These are phyloP conservation scores for Rhizopogon roseolus DNA, from an alignment of 768 basidiomycete genomes.

Conservation along the genomic window DNA sequence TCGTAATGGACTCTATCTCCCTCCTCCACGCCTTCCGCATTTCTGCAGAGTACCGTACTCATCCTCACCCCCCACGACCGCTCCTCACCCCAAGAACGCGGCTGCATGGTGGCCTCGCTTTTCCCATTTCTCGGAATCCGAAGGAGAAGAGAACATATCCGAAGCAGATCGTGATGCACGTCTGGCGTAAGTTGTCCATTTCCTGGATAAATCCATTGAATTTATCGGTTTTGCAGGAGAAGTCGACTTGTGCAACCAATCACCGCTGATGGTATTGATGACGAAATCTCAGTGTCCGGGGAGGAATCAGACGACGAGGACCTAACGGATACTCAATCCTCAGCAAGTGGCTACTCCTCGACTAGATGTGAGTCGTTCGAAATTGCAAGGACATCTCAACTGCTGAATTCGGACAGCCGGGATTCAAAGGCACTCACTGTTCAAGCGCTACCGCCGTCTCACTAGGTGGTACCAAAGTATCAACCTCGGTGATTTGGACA, in stretches of 20 bases:
- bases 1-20: constrained; percentile 47
- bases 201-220: neutral
- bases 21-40: constrained; percentile 30
- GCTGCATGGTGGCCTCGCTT: constrained; percentile 14
- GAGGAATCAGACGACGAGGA: constrained; percentile 81
- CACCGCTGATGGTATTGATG: constrained; percentile 27
- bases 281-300: constrained; percentile 50
- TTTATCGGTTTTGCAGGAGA: constrained; percentile 30
- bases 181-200: constrained; percentile 48
- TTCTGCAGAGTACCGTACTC: constrained; percentile 13
- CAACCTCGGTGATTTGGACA: constrained; percentile 28
- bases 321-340: constrained; percentile 45
- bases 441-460: constrained; percentile 45
- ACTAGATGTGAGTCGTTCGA: constrained; percentile 24
- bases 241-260: constrained; percentile 44
- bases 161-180: constrained; percentile 69
- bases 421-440: constrained; percentile 15
- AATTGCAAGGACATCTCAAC: neutral
- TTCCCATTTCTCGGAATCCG: constrained; percentile 53
- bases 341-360: constrained; percentile 36
- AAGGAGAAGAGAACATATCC: constrained; percentile 56
- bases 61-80: constrained; percentile 4
- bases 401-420: constrained; percentile 18
- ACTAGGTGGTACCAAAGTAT: constrained; percentile 43
- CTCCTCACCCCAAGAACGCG: neutral